Percentiles rank a stretch among this genome's conserved stretches.
phyloP scores from a whole-genome alignment of 1,139 yeast genomes.

The Magnusiomyces suaveolens region DNA sequence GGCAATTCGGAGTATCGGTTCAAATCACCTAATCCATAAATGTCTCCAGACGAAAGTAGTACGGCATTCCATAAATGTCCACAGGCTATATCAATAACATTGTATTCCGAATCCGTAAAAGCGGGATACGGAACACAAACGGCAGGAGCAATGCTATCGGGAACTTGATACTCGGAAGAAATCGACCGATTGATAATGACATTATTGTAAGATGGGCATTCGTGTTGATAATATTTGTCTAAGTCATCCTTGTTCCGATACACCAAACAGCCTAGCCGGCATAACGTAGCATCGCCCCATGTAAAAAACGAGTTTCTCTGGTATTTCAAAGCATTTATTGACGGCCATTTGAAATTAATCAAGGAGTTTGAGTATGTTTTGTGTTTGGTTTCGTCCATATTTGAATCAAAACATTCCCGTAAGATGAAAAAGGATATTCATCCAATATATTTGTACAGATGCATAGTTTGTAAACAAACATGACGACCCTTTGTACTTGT shows the following conservation, averaged over 20 bases:
- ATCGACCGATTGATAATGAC: not conserved
- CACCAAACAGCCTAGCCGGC: not conserved
- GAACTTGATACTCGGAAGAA: not conserved
- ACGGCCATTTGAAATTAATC: not conserved
- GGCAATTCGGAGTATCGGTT: not conserved
- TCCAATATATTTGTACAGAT: too few species aligned
- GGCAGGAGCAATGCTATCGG: not conserved
- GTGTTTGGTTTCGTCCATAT: not conserved
- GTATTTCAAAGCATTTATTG: not conserved
- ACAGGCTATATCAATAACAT: not conserved
- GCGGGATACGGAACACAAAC: not conserved
- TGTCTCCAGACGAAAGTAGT: conserved; percentile 28
- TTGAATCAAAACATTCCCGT: not conserved
- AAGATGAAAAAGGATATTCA: too few species aligned
- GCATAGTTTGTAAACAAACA: too few species aligned
- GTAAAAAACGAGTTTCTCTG: not conserved
- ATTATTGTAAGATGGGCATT: not conserved
- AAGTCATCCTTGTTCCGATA: not conserved
- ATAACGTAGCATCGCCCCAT: not conserved
- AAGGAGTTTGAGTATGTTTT: not conserved
- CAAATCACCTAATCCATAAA: conserved; percentile 24
- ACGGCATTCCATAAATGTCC: conserved; percentile 64
- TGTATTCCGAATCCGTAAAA: not conserved
- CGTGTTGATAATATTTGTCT: not conserved
- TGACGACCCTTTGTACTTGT: too few species aligned